Base-by-base conservation (phyloP, 768 basidiomycete species). In the Filobasidium wieringae region DNA sequence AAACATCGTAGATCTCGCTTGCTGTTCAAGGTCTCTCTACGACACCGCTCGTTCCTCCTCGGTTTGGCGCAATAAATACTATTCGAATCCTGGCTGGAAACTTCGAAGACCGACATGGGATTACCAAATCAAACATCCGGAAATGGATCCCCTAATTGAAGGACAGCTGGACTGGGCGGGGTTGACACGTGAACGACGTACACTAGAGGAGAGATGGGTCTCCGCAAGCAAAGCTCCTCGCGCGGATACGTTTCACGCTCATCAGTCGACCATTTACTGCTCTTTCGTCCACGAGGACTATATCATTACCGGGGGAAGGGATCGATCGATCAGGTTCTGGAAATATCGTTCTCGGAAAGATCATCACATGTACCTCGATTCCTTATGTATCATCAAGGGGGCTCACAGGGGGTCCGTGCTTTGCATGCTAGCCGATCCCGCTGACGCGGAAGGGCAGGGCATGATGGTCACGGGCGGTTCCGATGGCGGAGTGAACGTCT, bases 251-350 rank as follows among this genome's bases (percentile, higher is more conserved):
- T 51, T 29, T 17, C 32, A 43, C 12, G 40, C 51, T 19, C 49
- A 52, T 34, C 29, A 49, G n/a, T 49, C 51, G 6, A 55, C 60
- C 14, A 49, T 61, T 27, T 61, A 61, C 55, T 61, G 60, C 43
- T 39, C 37, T 15, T 50, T 41, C 32, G 40, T 57, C 29, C 24
- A 53, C 19, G 47, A 52, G 1, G 37, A 55, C 39, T 37, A 37
- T 37, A 51, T 61, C 24, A 36, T 61, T 43, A 61, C 60, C 5
- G 60, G 60, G 11, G 39, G 32, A 1, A 47, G 55, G 29, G 55
- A 61, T 31, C 43, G 49, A 45, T 37, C 39, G 22, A 51, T 61
- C 32, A 57, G 39, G 19, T 52, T 61, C 40, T 61, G 55, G 55
- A 41, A 60, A 22, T 41, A 43, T 27, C 37, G 27, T 14, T 32